Conservation (phyloP, 148 eudicot species). For the Beta vulgaris region DNA sequence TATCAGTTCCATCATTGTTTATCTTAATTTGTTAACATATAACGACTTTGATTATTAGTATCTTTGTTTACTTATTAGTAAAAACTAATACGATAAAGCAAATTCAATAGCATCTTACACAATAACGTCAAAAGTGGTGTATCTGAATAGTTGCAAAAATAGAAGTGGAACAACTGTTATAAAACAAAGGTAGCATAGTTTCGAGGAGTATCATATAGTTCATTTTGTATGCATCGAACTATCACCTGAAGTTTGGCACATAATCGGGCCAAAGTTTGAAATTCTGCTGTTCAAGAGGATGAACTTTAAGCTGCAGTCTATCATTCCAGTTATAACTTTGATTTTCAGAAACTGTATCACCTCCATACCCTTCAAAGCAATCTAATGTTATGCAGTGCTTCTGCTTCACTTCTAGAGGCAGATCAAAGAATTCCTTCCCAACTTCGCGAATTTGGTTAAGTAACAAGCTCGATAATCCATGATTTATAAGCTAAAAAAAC, state of each 20-base stretch:
- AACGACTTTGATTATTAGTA: no score
- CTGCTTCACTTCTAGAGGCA: constrained; percentile 29
- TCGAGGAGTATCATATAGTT: neutral
- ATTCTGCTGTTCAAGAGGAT: constrained; percentile 29
- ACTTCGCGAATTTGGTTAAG: constrained; percentile 19
- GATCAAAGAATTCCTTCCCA: constrained; percentile 26
- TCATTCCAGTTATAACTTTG: constrained; percentile 33
- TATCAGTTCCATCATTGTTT: no score
- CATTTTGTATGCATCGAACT: neutral
- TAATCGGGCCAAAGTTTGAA: constrained; percentile 32
- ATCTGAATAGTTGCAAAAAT: no score
- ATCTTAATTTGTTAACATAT: no score
- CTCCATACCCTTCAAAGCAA: constrained; percentile 36
- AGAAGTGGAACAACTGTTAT: no score
- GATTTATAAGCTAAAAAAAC: constrained; percentile 26
- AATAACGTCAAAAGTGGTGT: no score
- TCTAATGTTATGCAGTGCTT: constrained; percentile 21
- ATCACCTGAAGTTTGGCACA: constrained; percentile 23
- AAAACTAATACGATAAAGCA: no score
- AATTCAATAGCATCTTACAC: no score
- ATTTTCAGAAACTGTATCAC: constrained; percentile 19
- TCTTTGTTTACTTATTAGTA: no score
- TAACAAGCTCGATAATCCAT: constrained; percentile 22
- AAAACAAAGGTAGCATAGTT: no score
- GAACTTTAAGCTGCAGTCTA: constrained; percentile 19